A percentile compares a stretch with the other conserved stretches of the same genome.
Evolutionary conservation across 306 rosid species (phyloP).

Genomic region (Carpinus viminea): DNA sequence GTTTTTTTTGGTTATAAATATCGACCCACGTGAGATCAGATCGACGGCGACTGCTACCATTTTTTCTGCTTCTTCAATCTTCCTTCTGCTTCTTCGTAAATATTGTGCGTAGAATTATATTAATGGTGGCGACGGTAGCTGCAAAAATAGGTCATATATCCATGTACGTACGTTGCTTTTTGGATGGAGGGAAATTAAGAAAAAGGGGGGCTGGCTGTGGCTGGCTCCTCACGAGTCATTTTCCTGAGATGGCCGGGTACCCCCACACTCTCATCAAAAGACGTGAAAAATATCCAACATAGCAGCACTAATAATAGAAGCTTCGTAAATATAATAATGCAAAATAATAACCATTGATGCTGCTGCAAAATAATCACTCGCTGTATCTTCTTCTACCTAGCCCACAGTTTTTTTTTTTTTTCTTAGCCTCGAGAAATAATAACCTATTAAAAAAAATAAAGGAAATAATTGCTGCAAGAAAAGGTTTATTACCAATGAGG

Average conservation of each 20-base stretch:
- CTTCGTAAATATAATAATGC: neutral
- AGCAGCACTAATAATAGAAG: neutral
- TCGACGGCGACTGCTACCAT: neutral
- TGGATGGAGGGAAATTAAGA: neutral
- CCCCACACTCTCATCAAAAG: constrained; percentile 25
- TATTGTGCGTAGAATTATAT: too few relatives aligned
- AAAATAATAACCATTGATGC: neutral
- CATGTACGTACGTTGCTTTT: neutral
- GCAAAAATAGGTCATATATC: neutral
- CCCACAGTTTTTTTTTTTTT: neutral
- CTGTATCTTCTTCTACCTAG: neutral
- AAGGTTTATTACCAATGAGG: neutral
- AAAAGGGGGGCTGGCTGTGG: neutral
- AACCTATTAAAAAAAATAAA: too few relatives aligned
- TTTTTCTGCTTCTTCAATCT: neutral
- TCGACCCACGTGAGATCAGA: constrained; percentile 10
- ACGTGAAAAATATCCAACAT: constrained; percentile 8
- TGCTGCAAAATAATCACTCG: neutral
- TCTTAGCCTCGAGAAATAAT: too few relatives aligned
- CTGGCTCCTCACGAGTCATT: constrained; percentile 15
- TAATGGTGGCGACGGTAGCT: neutral
- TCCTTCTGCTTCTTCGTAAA: neutral
- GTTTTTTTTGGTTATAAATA: neutral
- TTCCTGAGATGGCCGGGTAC: constrained; percentile 24
- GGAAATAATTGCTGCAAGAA: neutral